Evolutionary conservation across 225 moss, liverwort and hornwort genomes (phyloP), one percentile per base, ranked within the genome.

Genomic region (Takakia lepidozioides): DNA sequence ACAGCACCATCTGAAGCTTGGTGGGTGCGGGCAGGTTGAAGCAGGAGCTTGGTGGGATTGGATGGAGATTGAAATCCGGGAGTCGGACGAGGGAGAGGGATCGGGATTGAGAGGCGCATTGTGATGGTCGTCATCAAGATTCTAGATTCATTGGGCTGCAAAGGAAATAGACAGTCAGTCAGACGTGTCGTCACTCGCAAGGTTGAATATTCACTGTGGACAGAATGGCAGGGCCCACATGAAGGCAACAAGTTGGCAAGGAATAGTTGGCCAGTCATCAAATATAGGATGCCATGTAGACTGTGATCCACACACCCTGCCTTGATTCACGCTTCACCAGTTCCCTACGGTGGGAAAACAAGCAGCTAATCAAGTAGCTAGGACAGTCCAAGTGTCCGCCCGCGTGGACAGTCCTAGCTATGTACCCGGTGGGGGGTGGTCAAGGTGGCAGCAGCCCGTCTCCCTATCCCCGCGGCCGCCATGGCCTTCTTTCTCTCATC

Each of bases 161-260:
- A 14, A 14, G 14, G 14, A 35, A 7, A 14, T 14, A 35, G 34
- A 35, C 8, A 35, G 34, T 35, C 34, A 35, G 34, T 35, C 34
- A 35, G 34, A 14, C 14, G 34, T 35, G 34, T 6, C 34, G 34
- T 35, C 34, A 35, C 34, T 35, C 34, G n/a, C 34, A 35, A 14
- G 34, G 34, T 35, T 35, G 34, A 35, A 35, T 35, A 35, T 35
- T 35, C 34, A 35, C 34, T 35, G 34, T 35, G 34, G 34, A 35
- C 34, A 35, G 34, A 35, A 35, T 35, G 34, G 34, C 34, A 35
- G 34, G 34, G 34, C 34, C 34, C 34, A 35, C 34, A 35, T 35
- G 34, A 35, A 35, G 34, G 34, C 34, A 35, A 35, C 34, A 35
- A 35, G 34, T 35, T 35, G 34, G 34, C 34, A 35, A 35, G 34